These are phyloP conservation scores for Actinomucor elegans DNA, from an alignment of 371 early-diverging fungal species.

Conservation along the genomic window DNA sequence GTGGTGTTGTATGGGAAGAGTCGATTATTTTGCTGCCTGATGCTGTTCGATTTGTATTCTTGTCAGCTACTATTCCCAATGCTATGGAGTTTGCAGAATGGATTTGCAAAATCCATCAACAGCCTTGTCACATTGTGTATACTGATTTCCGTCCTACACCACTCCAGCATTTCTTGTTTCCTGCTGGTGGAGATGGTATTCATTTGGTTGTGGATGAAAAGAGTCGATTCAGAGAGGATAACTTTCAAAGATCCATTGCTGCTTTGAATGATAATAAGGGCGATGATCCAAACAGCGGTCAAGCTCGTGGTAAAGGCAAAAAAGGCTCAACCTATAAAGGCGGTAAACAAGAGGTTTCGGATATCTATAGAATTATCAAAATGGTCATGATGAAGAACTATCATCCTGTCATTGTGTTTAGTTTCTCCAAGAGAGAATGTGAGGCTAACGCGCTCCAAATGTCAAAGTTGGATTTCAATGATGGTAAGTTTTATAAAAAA, in stretches of 20 bases:
- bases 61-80: constrained; percentile 99
- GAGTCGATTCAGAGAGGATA: constrained; percentile 91
- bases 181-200: constrained; percentile 92
- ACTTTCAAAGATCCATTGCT: constrained; percentile 89
- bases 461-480: constrained; percentile 94
- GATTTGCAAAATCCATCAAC: constrained; percentile 96
- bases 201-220: constrained; percentile 97
- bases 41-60: constrained; percentile 94
- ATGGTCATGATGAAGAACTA: constrained; percentile 94
- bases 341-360: constrained; percentile 67
- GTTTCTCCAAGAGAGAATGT: constrained; percentile 97
- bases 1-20: constrained; percentile 99
- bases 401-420: constrained; percentile 99
- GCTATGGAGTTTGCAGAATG: constrained; percentile 99
- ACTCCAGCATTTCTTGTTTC: constrained; percentile 96
- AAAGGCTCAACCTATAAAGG: constrained; percentile 49
- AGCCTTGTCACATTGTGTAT: constrained; percentile 99
- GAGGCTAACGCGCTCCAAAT: constrained; percentile 92
- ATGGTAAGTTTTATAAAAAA: constrained; percentile 37
- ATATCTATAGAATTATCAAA: constrained; percentile 92
- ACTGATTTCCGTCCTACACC: constrained; percentile 99
- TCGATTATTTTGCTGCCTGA: constrained; percentile 97
- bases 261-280: constrained; percentile 67
- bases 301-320: constrained; percentile 39
- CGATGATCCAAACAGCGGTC: constrained; percentile 48